phyloP scores from a whole-genome alignment of 805 yeast genomes.

The Yarrowia bubula region DNA sequence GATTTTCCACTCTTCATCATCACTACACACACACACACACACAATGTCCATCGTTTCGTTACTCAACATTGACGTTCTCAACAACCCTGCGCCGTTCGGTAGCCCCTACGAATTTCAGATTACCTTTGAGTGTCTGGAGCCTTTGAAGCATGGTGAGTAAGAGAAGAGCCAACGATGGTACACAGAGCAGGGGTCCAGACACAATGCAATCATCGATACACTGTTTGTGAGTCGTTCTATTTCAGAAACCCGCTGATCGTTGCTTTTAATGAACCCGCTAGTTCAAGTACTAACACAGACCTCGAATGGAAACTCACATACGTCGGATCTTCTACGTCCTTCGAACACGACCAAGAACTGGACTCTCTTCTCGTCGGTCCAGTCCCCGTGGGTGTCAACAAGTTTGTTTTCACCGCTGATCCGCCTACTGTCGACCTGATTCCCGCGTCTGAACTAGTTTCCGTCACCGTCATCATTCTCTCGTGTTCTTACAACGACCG shows the following conservation, averaged over 20 bases:
- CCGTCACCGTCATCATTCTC: constrained; percentile 88
- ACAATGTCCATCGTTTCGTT: constrained; percentile 89
- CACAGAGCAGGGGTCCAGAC: neutral
- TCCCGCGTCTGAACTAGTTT: constrained; percentile 92
- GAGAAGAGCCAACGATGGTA: no score
- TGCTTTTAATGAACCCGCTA: no score
- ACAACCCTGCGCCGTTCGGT: constrained; percentile 90
- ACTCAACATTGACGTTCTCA: constrained; percentile 84
- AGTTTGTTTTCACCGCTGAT: constrained; percentile 89
- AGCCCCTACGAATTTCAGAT: constrained; percentile 96
- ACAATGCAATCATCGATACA: neutral
- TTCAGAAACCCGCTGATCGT: no score
- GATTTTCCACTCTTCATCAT: neutral
- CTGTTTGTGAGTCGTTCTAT: no score
- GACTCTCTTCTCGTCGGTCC: constrained; percentile 98
- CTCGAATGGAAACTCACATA: constrained; percentile 96
- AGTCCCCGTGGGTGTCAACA: constrained; percentile 94
- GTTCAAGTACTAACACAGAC: constrained; percentile 44
- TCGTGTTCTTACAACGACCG: constrained; percentile 91
- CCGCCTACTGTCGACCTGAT: constrained; percentile 95
- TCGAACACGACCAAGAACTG: constrained; percentile 94
- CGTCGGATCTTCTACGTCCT: constrained; percentile 91
- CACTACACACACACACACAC: neutral
- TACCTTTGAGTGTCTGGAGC: constrained; percentile 94
- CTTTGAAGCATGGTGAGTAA: constrained; percentile 60